Evolutionary conservation across 2,329 filamentous ascomycete species (phyloP), one percentile per base, ranked within the genome.

Genomic region (Cryphonectria japonica): DNA sequence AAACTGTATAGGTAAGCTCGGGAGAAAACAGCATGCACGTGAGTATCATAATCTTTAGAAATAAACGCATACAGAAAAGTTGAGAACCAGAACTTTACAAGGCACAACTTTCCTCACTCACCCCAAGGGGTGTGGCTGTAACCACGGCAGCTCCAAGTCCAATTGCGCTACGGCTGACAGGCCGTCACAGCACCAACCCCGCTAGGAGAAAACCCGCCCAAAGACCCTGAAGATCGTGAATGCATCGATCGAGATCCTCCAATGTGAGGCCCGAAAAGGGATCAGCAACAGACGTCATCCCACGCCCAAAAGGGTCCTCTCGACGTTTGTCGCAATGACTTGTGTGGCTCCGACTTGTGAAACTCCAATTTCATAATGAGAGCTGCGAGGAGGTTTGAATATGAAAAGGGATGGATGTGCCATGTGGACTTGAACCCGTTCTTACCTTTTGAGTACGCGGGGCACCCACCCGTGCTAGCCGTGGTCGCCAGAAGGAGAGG

Each of bases 241-340:
- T 39, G 19, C 57, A 61, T 61, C 57, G 57, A 61, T 61, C 59
- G 59, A 61, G 59, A 61, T 61, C 59, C 34, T 37, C 57, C 52
- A 57, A 13, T 57, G 32, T 14, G n/a, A 32, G 57, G 26, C 57
- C 32, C 29, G 2, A 29, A 46, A 57, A 14, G n/a, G 52, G 52
- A 5, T 54, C 52, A 26, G n/a, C 54, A 34, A 32, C 6, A 8
- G 29, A 59, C 54, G 54, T 59, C 54, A 59, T 59, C 13, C 54
- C 26, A 29, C 13, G 5, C 54, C 1, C 5, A 39, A 59, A 59
- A 59, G 54, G 54, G 54, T 59, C 54, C 54, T 32, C 2, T 16
- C 4, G 13, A 16, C 13, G 3, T 8, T 16, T 29, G 13, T 54
- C 54, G 54, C 16, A 19, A 8, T 22, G 13, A 13, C 14, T 13